Evolutionary conservation across 2,329 filamentous ascomycete genomes (phyloP).

Genomic region (Thelonectria blattea): DNA sequence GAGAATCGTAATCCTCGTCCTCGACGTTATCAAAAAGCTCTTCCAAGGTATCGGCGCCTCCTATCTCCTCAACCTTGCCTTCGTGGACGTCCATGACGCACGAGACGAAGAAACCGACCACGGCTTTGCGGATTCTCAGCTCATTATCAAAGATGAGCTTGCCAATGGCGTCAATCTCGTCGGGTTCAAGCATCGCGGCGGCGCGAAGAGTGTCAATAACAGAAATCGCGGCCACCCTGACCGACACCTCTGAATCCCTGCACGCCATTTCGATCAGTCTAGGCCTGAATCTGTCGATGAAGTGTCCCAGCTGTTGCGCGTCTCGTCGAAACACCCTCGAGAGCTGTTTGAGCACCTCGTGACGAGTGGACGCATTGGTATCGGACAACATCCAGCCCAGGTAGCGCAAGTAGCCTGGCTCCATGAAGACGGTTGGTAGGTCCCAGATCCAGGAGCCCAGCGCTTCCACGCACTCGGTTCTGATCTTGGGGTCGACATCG

Average conservation of each 20-base stretch:
- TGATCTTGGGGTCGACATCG: slow-evolving; percentile 88
- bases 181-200: slow-evolving; percentile 85
- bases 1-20: slow-evolving; percentile 78
- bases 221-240: slow-evolving; percentile 81
- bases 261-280: slow-evolving; percentile 93
- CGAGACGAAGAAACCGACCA: slow-evolving; percentile 88
- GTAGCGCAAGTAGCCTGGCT: slow-evolving; percentile 89
- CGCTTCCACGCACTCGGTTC: slow-evolving; percentile 85
- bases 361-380: slow-evolving; percentile 71
- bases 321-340: slow-evolving; percentile 79
- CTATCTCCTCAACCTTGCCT: slow-evolving; percentile 80
- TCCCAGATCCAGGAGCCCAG: slow-evolving; percentile 87
- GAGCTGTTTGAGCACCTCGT: slow-evolving; percentile 87
- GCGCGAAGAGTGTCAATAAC: slow-evolving; percentile 83
- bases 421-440: slow-evolving; percentile 87
- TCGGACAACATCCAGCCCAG: slow-evolving; percentile 96
- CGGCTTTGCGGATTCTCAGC: slow-evolving; percentile 81
- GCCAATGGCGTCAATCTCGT: slow-evolving; percentile 88
- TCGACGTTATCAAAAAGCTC: slow-evolving; percentile 73
- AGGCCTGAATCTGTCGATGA: slow-evolving; percentile 88
- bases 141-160: slow-evolving; percentile 90
- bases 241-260: slow-evolving; percentile 78
- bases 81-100: slow-evolving; percentile 85
- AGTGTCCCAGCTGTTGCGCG: slow-evolving; percentile 84
- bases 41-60: slow-evolving; percentile 76